Evolutionary conservation across 192 early-diverging fungal species (phyloP), one percentile per base, ranked within the genome.

Genomic region (Jimgerdemannia lactiflua): DNA sequence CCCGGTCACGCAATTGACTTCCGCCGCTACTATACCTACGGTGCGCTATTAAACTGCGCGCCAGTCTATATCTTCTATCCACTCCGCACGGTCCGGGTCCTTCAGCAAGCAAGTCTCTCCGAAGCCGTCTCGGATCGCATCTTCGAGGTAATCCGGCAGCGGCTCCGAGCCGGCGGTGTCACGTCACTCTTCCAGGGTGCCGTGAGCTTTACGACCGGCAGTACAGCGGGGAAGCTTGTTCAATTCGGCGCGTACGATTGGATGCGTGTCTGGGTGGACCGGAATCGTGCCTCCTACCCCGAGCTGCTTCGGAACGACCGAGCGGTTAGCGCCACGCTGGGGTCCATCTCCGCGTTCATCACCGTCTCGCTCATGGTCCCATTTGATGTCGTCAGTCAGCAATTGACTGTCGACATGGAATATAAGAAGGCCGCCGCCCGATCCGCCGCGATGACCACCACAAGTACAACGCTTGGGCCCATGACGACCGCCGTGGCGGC

Each of bases 211-310:
- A 82, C 73, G 63, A 6, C 74, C 4, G 81, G 77, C 42, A 67
- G 78, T 4, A 79, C 81, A 3, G 65, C 72, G 20, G 79, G 74
- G 9, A 78, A 79, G 77, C 78, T 82, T 43, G 72, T 82, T 3
- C 81, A 82, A 70, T 82, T 82, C 44, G 81, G 77, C 4, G 76
- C 81, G 14, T 82, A 79, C 69, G 81, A 82, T 72, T 79, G 74
- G 39, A 73, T 73, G 8, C 44, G 39, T 0, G 75, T 79, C 65
- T 66, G 74, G 64, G 73, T 65, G 59, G 77, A 82, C n/a, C 72
- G 74, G 67, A 76, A 77, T 29, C 70, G 79, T 4, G 65, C 74
- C 20, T 75, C 68, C 39, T 67, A 67, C 29, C 64, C 78, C 9
- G 70, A 82, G 42, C 40, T 44, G 11, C 66, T 82, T 6, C 63